Evolutionary conservation across 164 flowering plant species (phyloP).

Genomic region (Hamamelis virginiana): DNA sequence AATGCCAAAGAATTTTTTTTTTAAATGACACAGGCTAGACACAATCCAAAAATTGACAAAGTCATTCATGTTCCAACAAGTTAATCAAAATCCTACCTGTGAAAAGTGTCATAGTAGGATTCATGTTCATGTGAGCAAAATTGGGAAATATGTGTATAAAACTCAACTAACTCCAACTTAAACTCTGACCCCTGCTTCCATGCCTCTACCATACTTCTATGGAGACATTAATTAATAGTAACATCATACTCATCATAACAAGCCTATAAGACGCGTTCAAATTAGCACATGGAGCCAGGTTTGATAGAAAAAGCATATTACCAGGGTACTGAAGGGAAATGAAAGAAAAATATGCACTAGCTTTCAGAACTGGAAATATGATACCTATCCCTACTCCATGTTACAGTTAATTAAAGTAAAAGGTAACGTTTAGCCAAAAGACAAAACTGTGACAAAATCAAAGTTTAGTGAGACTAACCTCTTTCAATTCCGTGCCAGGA

Average conservation of each 20-base stretch:
- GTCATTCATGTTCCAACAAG: no score
- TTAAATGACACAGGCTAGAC: no score
- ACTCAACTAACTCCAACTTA: neutral
- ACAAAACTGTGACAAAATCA: neutral
- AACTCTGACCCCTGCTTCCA: neutral
- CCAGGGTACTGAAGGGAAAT: neutral
- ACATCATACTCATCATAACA: neutral
- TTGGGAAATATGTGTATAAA: neutral
- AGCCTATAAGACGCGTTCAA: neutral
- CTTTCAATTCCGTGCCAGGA: conserved; percentile 71
- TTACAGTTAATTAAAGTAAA: neutral
- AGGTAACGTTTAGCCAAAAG: neutral
- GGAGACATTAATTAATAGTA: neutral
- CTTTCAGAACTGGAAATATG: neutral
- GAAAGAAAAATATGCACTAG: neutral
- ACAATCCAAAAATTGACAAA: no score
- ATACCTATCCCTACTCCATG: neutral
- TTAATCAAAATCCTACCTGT: neutral
- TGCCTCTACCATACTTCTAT: neutral
- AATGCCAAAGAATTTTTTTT: no score
- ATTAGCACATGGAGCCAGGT: neutral
- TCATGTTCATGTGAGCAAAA: no score
- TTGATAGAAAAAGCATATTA: neutral
- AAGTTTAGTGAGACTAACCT: conserved; percentile 38
- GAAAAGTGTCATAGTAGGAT: neutral